A percentile compares a stretch with the other conserved stretches of the same genome.
phyloP scores from a whole-genome alignment of 495 filamentous ascomycete genomes.

The Articulospora tetracladia region DNA sequence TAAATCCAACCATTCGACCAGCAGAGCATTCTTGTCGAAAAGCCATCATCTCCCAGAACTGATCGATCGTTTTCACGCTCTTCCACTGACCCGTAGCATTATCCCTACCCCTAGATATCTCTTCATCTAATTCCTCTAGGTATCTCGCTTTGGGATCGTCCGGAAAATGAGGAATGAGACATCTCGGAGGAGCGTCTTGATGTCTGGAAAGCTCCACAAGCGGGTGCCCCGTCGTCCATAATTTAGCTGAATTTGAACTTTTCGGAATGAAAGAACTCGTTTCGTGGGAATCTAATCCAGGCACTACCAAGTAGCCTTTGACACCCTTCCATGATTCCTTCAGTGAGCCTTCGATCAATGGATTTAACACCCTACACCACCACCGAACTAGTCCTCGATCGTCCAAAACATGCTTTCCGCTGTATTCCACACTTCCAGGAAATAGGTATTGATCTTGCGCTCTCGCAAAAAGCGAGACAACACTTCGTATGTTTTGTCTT shows the following conservation, averaged over 20 bases:
- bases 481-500: slow-evolving; percentile 63
- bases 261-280: slow-evolving; percentile 56
- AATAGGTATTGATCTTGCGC: slow-evolving; percentile 95
- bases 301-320: slow-evolving; percentile 80
- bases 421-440: slow-evolving; percentile 82
- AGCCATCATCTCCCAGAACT: slow-evolving; percentile 99
- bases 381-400: slow-evolving; percentile 86
- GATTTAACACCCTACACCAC: slow-evolving; percentile 89
- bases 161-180: slow-evolving; percentile 84
- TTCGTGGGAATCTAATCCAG: slow-evolving; percentile 76
- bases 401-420: slow-evolving; percentile 86
- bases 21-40: slow-evolving; percentile 94
- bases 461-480: slow-evolving; percentile 89
- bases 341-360: slow-evolving; percentile 48
- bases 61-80: slow-evolving; percentile 73
- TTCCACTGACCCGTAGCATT: slow-evolving; percentile 66
- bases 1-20: slow-evolving; percentile 84
- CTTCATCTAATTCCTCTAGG: slow-evolving; percentile 81
- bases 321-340: slow-evolving; percentile 33
- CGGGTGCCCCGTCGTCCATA: slow-evolving; percentile 54
- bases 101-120: slow-evolving; percentile 50
- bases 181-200: slow-evolving; percentile 64
- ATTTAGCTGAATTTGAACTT: slow-evolving; percentile 28
- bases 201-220: slow-evolving; percentile 55
- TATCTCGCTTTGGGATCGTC: slow-evolving; percentile 96